phyloP scores from a whole-genome alignment of 2,329 filamentous ascomycete genomes.

The Colletotrichum eleusines region DNA sequence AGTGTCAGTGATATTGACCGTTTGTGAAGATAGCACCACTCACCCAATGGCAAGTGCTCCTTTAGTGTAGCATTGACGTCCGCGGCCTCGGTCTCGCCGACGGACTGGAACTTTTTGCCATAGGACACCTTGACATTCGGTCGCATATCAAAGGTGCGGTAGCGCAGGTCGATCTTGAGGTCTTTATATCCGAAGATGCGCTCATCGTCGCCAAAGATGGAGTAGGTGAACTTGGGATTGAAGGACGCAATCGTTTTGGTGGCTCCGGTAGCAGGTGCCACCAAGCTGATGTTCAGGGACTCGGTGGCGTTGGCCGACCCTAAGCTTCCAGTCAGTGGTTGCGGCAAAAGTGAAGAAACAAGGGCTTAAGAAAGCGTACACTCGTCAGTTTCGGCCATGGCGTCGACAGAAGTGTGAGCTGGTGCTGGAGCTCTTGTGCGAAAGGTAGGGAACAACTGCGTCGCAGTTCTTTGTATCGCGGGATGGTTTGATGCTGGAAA shows the following conservation, averaged over 20 bases:
- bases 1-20: background rate
- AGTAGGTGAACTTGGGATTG: slow-evolving; percentile 88
- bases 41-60: slow-evolving; percentile 76
- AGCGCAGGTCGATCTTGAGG: slow-evolving; percentile 79
- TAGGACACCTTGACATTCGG: slow-evolving; percentile 80
- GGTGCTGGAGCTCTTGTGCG: background rate
- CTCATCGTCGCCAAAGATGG: slow-evolving; percentile 94
- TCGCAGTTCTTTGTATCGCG: background rate
- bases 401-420: background rate
- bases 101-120: slow-evolving; percentile 75
- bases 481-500: background rate
- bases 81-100: slow-evolving; percentile 76
- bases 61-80: slow-evolving; percentile 76
- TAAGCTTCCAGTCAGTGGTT: slow-evolving; percentile 45
- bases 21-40: slow-evolving; percentile 44
- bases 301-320: slow-evolving; percentile 73
- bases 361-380: slow-evolving; percentile 18
- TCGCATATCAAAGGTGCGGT: slow-evolving; percentile 77
- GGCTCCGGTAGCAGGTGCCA: slow-evolving; percentile 61
- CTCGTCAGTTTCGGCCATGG: slow-evolving; percentile 37
- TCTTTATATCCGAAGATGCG: slow-evolving; percentile 90
- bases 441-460: background rate
- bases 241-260: slow-evolving; percentile 76
- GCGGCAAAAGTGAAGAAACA: background rate
- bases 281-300: slow-evolving; percentile 71